Evolutionary conservation across 2,329 filamentous ascomycete genomes (phyloP).

Genomic region (Periconia macrospinosa): DNA sequence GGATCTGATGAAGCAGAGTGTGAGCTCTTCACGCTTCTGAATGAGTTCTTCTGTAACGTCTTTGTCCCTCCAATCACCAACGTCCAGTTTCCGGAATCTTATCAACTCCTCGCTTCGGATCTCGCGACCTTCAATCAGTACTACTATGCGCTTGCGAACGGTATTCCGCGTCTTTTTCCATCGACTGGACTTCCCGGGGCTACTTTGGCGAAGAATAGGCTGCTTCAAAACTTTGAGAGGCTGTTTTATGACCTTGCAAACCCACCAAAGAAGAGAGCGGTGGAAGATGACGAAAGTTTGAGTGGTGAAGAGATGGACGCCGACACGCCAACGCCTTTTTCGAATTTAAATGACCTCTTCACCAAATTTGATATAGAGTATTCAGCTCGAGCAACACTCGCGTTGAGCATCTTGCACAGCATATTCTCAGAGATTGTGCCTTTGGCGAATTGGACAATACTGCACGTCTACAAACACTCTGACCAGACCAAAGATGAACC

Average conservation of each 20-base stretch:
- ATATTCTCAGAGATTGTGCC: slow-evolving; percentile 33
- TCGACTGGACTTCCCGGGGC: slow-evolving; percentile 48
- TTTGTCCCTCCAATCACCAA: slow-evolving; percentile 53
- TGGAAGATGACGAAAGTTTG: slow-evolving; percentile 35
- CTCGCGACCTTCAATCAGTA: slow-evolving; percentile 58
- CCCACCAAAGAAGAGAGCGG: slow-evolving; percentile 28
- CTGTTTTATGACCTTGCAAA: slow-evolving; percentile 31
- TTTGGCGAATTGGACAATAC: slow-evolving; percentile 36
- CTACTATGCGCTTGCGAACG: slow-evolving; percentile 57
- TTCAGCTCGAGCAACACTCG: slow-evolving; percentile 31
- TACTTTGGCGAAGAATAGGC: slow-evolving; percentile 36
- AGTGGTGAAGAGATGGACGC: slow-evolving; percentile 38
- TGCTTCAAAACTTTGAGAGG: slow-evolving; percentile 29
- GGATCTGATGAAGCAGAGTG: slow-evolving; percentile 52
- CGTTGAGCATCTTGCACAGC: slow-evolving; percentile 30
- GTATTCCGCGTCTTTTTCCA: slow-evolving; percentile 59
- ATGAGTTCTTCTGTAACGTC: slow-evolving; percentile 59
- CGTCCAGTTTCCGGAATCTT: slow-evolving; percentile 55
- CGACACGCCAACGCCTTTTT: slow-evolving; percentile 34
- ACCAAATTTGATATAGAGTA: slow-evolving; percentile 28
- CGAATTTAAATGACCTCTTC: slow-evolving; percentile 35
- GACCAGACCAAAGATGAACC: slow-evolving; percentile 5
- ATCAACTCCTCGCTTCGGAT: slow-evolving; percentile 51
- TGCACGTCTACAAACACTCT: slow-evolving; percentile 28
- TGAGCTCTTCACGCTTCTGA: slow-evolving; percentile 50